These are phyloP conservation scores for Fusarium piperis DNA, from an alignment of 2,329 filamentous ascomycete species.

Conservation along the genomic window DNA sequence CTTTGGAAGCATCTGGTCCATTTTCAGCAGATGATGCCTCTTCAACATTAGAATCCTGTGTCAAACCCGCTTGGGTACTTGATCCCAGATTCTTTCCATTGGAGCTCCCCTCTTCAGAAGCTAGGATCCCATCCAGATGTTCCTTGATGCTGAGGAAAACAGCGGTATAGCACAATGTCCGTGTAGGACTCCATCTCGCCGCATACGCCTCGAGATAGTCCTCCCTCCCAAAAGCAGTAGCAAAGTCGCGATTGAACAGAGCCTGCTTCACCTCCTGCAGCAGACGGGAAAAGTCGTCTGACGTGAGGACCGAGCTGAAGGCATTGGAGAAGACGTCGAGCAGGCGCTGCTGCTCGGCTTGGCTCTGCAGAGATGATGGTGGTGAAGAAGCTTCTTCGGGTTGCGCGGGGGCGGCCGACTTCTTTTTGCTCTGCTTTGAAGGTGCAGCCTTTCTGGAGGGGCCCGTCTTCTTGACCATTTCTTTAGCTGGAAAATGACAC, in stretches of 20 bases:
- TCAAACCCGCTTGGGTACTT: conserved; percentile 7
- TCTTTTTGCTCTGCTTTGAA: conserved; percentile 31
- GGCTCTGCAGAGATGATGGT: conserved; percentile 26
- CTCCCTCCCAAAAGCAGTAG: conserved; percentile 76
- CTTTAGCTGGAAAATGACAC: conserved; percentile 8
- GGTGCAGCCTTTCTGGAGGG: conserved; percentile 31
- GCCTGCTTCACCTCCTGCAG: conserved; percentile 88
- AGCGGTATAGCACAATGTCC: conserved; percentile 81
- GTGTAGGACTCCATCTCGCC: conserved; percentile 87
- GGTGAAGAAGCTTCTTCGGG: not conserved
- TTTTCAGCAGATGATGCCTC: not conserved
- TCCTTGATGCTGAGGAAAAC: conserved; percentile 56
- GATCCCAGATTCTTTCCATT: not conserved
- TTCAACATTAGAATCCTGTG: not conserved
- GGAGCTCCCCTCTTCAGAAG: not conserved
- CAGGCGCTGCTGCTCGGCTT: conserved; percentile 69
- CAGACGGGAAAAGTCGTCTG: conserved; percentile 59
- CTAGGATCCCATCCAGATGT: conserved; percentile 46
- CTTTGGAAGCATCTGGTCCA: conserved; percentile 6
- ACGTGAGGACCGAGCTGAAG: conserved; percentile 63
- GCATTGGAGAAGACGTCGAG: conserved; percentile 77
- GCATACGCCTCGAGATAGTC: conserved; percentile 85
- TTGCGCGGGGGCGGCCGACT: conserved; percentile 21
- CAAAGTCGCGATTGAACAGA: conserved; percentile 87
- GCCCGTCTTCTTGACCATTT: conserved; percentile 40